These are phyloP conservation scores for Russula foetens DNA, from an alignment of 768 basidiomycete genomes.

Conservation along the genomic window DNA sequence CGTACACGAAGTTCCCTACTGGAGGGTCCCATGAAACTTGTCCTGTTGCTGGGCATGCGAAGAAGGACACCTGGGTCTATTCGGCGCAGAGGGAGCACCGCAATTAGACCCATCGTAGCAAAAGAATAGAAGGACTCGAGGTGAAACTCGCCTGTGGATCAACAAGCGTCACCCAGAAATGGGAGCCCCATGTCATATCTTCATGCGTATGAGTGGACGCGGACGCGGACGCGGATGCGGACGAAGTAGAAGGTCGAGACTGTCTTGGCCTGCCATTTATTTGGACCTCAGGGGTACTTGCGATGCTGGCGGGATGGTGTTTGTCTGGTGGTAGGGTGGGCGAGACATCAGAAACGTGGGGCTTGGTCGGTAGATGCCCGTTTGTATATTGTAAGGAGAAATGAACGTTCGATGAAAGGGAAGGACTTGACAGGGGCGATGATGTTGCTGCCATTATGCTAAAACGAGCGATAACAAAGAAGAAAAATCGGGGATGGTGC, in stretches of 20 bases:
- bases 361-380: neutral
- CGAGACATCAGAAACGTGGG: neutral
- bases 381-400: slow-evolving; percentile 11
- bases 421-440: slow-evolving; percentile 11
- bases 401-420: slow-evolving; percentile 20
- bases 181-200: slow-evolving; percentile 60
- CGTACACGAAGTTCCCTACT: slow-evolving; percentile 80
- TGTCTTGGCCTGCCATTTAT: slow-evolving; percentile 23
- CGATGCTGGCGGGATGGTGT: neutral
- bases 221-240: neutral
- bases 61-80: slow-evolving; percentile 58
- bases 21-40: slow-evolving; percentile 93
- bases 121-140: slow-evolving; percentile 1
- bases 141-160: slow-evolving; percentile 70
- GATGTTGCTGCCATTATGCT: slow-evolving; percentile 14
- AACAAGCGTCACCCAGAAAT: slow-evolving; percentile 91
- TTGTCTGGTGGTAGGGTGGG: slow-evolving; percentile 3
- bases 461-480: neutral
- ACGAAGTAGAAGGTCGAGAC: slow-evolving; percentile 10
- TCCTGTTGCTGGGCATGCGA: slow-evolving; percentile 87
- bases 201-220: slow-evolving; percentile 4
- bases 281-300: slow-evolving; percentile 22
- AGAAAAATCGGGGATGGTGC: neutral
- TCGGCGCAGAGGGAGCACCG: slow-evolving; percentile 37
- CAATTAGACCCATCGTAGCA: neutral